Conservation (phyloP, 1,284 basidiomycete species). For the Moesziomyces globuligerus region DNA sequence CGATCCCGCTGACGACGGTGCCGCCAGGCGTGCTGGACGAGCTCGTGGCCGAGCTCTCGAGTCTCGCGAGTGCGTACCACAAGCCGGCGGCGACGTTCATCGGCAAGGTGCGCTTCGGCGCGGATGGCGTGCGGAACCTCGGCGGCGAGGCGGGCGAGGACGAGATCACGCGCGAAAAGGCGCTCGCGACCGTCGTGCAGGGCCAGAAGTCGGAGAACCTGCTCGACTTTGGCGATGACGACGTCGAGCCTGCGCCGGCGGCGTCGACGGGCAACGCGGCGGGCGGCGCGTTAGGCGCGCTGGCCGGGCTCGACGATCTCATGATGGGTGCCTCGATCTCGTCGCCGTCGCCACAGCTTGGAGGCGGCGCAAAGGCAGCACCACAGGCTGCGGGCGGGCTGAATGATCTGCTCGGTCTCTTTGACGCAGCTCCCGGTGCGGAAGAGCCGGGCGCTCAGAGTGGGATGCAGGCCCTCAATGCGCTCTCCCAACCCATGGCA, state of each 20-base stretch:
- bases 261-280: constrained; percentile 13
- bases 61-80: constrained; percentile 91
- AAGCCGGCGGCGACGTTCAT: constrained; percentile 78
- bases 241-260: constrained; percentile 27
- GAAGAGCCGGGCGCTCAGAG: constrained; percentile 51
- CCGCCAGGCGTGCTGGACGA: constrained; percentile 91
- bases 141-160: constrained; percentile 36
- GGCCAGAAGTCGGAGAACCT: constrained; percentile 64
- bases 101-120: constrained; percentile 66
- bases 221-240: constrained; percentile 65
- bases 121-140: constrained; percentile 39
- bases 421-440: constrained; percentile 55
- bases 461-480: constrained; percentile 50
- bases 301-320: constrained; percentile 59
- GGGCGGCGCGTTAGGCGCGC: constrained; percentile 44
- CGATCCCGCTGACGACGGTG: constrained; percentile 88
- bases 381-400: constrained; percentile 28
- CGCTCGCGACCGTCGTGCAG: constrained; percentile 70
- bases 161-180: constrained; percentile 61
- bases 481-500: constrained; percentile 16
- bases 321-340: constrained; percentile 38
- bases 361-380: constrained; percentile 4
- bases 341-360: constrained; percentile 6
- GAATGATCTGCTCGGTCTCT: constrained; percentile 60
- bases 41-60: constrained; percentile 75